phyloP scores from a whole-genome alignment of 2,329 filamentous ascomycete genomes.

The Hirsutella rhossiliensis region DNA sequence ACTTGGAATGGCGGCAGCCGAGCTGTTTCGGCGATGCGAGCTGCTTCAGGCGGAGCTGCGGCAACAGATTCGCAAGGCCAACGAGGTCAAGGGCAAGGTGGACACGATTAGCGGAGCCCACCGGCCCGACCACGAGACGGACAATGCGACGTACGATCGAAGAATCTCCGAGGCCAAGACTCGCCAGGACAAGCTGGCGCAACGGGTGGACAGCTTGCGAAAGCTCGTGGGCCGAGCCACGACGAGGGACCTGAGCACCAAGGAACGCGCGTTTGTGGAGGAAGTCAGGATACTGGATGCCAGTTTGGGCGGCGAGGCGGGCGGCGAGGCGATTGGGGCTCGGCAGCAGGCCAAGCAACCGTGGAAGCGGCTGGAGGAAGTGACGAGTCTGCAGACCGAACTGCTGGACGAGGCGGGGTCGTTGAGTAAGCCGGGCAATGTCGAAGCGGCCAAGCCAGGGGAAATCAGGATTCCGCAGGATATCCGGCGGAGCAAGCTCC shows the following conservation, averaged over 20 bases:
- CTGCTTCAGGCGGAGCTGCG: constrained; percentile 54
- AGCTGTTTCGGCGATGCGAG: constrained; percentile 61
- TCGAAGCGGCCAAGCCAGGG: constrained; percentile 17
- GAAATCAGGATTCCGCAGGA: constrained; percentile 45
- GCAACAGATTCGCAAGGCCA: constrained; percentile 54
- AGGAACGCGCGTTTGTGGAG: constrained; percentile 32
- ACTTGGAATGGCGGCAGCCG: constrained; percentile 57
- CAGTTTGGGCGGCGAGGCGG: constrained; percentile 27
- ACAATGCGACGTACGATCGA: constrained; percentile 44
- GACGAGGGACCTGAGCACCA: constrained; percentile 29
- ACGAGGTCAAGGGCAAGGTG: constrained; percentile 52
- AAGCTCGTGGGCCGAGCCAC: constrained; percentile 29
- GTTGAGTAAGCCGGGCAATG: constrained; percentile 20
- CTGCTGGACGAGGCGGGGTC: constrained; percentile 38
- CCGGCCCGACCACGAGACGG: constrained; percentile 35
- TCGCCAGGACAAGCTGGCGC: constrained; percentile 43
- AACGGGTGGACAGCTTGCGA: constrained; percentile 47
- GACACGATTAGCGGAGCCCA: constrained; percentile 44
- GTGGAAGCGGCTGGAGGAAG: constrained; percentile 45
- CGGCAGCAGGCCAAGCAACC: constrained; percentile 33
- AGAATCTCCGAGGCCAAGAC: constrained; percentile 42
- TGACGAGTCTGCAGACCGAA: constrained; percentile 39
- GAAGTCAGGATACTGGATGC: constrained; percentile 42
- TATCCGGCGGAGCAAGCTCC: constrained; percentile 50
- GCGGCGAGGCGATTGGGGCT: constrained; percentile 15